phyloP scores from a whole-genome alignment of 176 grass and related monocot genomes.

The Aegilops speltoides region DNA sequence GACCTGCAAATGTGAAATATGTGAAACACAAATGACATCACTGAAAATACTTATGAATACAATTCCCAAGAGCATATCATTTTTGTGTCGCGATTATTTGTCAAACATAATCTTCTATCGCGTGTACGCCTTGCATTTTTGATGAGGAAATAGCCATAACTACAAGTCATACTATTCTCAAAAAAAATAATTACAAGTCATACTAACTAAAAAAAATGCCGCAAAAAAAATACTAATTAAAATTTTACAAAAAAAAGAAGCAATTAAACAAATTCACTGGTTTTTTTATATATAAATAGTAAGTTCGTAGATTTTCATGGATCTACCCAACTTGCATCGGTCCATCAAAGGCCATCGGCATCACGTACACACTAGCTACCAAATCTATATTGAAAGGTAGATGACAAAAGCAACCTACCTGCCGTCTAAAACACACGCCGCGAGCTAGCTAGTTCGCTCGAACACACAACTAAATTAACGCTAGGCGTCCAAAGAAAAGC shows the following conservation, averaged over 20 bases:
- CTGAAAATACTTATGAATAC: background rate
- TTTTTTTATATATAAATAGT: background rate
- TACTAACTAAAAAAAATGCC: too few relatives aligned
- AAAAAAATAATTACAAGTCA: too few relatives aligned
- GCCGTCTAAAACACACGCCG: background rate
- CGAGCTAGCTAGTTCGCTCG: background rate
- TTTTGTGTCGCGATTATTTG: background rate
- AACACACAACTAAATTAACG: background rate
- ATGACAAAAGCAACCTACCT: constrained; percentile 11
- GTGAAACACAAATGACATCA: background rate
- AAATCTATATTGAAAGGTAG: background rate
- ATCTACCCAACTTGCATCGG: background rate
- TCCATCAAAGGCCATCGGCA: background rate
- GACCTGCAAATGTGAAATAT: too few relatives aligned
- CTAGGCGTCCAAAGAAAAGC: background rate
- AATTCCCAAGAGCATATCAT: background rate
- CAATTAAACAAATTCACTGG: background rate
- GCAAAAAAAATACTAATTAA: too few relatives aligned
- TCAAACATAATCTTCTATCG: background rate
- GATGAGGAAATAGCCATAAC: too few relatives aligned
- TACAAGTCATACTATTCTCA: too few relatives aligned
- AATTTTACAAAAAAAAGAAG: too few relatives aligned
- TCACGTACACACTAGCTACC: background rate
- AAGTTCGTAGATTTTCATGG: background rate
- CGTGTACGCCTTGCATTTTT: too few relatives aligned